Base-by-base conservation (phyloP, 2,329 filamentous ascomycete species). In the Penicillium palitans region DNA sequence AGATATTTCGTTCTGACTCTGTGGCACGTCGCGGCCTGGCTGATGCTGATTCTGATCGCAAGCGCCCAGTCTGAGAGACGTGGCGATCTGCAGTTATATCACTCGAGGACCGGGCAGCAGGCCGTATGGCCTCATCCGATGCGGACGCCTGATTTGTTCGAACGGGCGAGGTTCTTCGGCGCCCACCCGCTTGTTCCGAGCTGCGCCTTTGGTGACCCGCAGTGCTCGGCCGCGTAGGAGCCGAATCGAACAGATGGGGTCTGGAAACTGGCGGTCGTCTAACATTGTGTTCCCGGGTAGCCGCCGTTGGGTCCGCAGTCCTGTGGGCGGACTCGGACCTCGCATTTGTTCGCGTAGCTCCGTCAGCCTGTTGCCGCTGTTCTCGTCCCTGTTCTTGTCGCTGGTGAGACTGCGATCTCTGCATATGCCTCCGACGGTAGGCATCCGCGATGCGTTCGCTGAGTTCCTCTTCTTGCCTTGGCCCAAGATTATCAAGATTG, bases 381-480 rank as follows among this genome's bases (percentile, higher is more conserved):
- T 75, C 62, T 25, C 19, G 39, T 27, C 50, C 41, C 70, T 76
- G 53, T 35, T 50, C 46, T 71, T 77, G 63, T 70, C 70, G 65
- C 77, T 68, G 70, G 46, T 68, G 67, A 31, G 68, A 66, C 29
- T 63, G 56, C 59, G 74, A 66, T 82, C 84, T 70, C 45, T 71
- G 67, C 59, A 71, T 71, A 69, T 96, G 91, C 31, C 91, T 83
- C 61, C 90, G 84, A 58, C 90, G 82, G 70, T 96, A 96, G 2
- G 91, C 91, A 68, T 96, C 90, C 2, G 92, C 93, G 66, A 98
- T 96, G 59, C 90, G 87, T 69, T 93, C 90, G 63, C 90, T 96
- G 17, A 98, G 85, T 69, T 96, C 91, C 68, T 97, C 92, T 70
- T 97, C 91, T 68, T 92, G 90, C 49, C 81, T 85, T 17, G 91